These are phyloP conservation scores for Xylariaceae sp. DNA, from an alignment of 2,329 filamentous ascomycete genomes.

Conservation along the genomic window DNA sequence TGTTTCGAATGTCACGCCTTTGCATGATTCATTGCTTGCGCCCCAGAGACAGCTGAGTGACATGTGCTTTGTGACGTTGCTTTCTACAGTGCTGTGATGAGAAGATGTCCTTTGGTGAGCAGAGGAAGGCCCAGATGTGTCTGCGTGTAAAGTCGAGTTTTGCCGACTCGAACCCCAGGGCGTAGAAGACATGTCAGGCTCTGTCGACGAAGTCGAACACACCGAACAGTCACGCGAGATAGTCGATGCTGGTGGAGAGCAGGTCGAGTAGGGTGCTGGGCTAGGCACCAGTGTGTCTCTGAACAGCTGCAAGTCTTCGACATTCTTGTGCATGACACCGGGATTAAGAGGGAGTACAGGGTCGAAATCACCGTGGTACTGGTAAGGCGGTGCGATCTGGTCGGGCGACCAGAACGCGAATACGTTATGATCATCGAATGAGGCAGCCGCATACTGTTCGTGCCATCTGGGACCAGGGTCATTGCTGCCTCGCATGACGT, in stretches of 20 bases:
- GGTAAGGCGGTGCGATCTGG: no score
- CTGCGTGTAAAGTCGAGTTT: neutral
- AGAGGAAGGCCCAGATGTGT: neutral
- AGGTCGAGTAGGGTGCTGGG: slow-evolving; percentile 15
- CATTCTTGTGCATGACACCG: slow-evolving; percentile 11
- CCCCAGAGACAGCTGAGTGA: slow-evolving; percentile 39
- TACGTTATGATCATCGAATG: slow-evolving; percentile 2
- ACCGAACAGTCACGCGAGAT: slow-evolving; percentile 18
- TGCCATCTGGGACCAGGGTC: neutral
- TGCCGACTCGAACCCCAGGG: neutral
- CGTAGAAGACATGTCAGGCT: slow-evolving; percentile 19
- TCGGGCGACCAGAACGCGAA: neutral
- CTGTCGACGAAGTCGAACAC: slow-evolving; percentile 16
- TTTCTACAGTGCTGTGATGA: neutral
- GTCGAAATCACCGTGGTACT: no score
- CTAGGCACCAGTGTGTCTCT: slow-evolving; percentile 5
- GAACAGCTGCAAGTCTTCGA: neutral
- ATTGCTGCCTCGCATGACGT: neutral
- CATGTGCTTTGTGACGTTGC: slow-evolving; percentile 13
- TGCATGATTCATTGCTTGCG: slow-evolving; percentile 28
- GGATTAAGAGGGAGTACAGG: slow-evolving; percentile 1
- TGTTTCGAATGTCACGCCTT: slow-evolving; percentile 34
- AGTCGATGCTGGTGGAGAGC: slow-evolving; percentile 16
- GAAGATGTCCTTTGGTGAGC: neutral
- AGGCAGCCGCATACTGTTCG: neutral